These are phyloP conservation scores for Picea mariana DNA, from an alignment of 83 land plant species.

Conservation along the genomic window DNA sequence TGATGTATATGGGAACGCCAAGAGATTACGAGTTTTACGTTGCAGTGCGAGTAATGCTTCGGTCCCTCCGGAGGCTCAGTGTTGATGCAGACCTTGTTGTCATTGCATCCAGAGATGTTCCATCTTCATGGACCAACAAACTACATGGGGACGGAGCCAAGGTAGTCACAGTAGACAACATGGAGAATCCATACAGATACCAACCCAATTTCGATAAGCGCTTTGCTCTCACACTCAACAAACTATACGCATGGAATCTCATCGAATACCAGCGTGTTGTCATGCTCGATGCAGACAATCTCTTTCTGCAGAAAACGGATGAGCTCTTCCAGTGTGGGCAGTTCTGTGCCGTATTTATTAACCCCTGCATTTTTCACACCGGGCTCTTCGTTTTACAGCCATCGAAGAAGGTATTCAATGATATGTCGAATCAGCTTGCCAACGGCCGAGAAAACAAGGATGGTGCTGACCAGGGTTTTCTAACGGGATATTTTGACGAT, in stretches of 20 bases:
- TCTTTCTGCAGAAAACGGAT: constrained; percentile 21
- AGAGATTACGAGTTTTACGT: constrained; percentile 87
- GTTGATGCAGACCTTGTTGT: constrained; percentile 76
- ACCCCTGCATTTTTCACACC: constrained; percentile 35
- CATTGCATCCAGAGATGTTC: constrained; percentile 82
- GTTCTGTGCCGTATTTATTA: constrained; percentile 36
- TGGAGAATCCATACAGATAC: constrained; percentile 30
- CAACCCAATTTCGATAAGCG: constrained; percentile 24
- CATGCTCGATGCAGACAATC: constrained; percentile 39
- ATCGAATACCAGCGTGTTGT: constrained; percentile 33
- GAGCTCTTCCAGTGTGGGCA: constrained; percentile 39
- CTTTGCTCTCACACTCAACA: constrained; percentile 32
- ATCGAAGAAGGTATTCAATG: no score
- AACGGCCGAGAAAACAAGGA: no score
- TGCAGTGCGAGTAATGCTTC: constrained; percentile 66
- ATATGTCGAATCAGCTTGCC: no score
- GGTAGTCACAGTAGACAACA: no score
- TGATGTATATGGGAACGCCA: constrained; percentile 95
- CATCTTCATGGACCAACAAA: no score
- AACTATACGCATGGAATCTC: constrained; percentile 32
- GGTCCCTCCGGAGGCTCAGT: constrained; percentile 40
- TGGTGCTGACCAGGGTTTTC: no score
- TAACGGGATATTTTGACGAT: no score
- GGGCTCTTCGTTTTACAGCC: constrained; percentile 36
- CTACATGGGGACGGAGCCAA: no score